These are phyloP conservation scores for Tephrocybe sp. DNA, from an alignment of 768 basidiomycete species.

Conservation along the genomic window DNA sequence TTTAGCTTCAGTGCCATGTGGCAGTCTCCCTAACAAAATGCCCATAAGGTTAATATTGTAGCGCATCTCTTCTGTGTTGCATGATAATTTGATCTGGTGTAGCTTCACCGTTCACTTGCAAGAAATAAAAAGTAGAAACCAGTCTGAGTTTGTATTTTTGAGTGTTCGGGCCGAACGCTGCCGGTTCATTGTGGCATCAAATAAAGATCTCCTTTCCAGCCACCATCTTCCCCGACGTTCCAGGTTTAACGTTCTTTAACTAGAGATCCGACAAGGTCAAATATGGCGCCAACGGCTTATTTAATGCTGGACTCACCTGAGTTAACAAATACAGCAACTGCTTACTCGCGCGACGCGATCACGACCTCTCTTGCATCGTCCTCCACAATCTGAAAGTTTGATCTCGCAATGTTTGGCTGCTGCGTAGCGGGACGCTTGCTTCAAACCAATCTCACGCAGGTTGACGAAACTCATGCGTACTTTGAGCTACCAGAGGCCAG, in stretches of 20 bases:
- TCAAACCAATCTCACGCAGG: conserved; percentile 78
- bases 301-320: conserved; percentile 3
- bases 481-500: conserved; percentile 74
- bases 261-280: conserved; percentile 8
- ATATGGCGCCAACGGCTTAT: conserved; percentile 5
- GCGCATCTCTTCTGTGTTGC: no score
- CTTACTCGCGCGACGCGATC: neutral
- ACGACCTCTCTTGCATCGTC: neutral
- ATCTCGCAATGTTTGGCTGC: conserved; percentile 68
- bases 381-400: neutral
- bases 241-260: neutral
- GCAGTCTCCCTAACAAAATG: no score
- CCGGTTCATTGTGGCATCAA: no score
- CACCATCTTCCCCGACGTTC: neutral
- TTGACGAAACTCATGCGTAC: conserved; percentile 81
- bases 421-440: conserved; percentile 75
- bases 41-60: no score
- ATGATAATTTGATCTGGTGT: no score
- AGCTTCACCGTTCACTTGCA: no score
- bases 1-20: no score
- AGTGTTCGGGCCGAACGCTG: no score
- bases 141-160: no score
- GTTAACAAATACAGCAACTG: conserved; percentile 3
- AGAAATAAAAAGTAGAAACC: no score
- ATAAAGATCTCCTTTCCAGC: no score